Conservation (phyloP, 2,329 filamentous ascomycete species). For the Beauveria scarabaeidicola region DNA sequence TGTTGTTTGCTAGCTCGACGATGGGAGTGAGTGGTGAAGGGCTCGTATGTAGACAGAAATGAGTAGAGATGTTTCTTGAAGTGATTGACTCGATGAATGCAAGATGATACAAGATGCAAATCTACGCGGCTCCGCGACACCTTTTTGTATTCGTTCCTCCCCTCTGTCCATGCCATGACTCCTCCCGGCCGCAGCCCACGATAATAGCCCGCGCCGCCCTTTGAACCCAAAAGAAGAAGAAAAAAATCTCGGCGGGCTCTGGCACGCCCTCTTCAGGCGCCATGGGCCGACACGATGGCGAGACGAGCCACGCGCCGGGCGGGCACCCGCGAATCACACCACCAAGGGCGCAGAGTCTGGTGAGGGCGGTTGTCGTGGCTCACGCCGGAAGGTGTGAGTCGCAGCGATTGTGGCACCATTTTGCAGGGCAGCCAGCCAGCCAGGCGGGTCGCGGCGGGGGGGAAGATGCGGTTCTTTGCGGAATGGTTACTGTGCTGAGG, state of each 20-base stretch:
- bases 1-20: constrained; percentile 8
- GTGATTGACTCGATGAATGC: constrained; percentile 10
- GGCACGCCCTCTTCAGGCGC: neutral
- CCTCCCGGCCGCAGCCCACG: neutral
- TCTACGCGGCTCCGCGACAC: neutral
- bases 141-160: neutral
- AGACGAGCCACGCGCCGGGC: neutral
- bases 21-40: constrained; percentile 10
- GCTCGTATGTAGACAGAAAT: constrained; percentile 1
- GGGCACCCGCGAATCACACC: constrained; percentile 6
- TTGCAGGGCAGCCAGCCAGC: neutral
- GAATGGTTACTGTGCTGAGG: neutral
- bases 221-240: too few species aligned
- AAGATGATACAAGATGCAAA: too few species aligned
- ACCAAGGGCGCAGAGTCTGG: neutral
- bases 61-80: constrained; percentile 10
- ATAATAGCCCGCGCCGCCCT: too few species aligned
- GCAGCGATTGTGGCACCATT: constrained; percentile 9
- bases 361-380: neutral
- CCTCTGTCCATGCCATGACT: neutral
- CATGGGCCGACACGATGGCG: neutral
- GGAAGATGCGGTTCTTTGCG: neutral
- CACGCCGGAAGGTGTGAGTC: neutral
- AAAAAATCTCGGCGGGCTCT: neutral
- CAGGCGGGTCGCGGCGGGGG: neutral